phyloP scores from a whole-genome alignment of 345 rosid species.

The Cardamine resedifolia region DNA sequence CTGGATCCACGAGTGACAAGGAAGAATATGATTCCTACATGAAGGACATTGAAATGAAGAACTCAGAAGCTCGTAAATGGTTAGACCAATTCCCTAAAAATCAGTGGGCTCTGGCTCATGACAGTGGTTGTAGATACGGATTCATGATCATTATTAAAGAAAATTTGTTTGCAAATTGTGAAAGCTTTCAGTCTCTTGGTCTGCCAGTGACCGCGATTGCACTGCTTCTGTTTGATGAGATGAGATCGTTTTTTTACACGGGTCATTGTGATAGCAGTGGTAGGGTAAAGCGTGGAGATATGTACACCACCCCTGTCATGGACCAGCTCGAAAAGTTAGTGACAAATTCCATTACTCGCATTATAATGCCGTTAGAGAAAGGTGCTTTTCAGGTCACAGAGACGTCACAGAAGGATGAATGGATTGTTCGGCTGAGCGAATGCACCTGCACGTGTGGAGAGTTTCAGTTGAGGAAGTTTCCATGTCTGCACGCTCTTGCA shows the following conservation, averaged over 20 bases:
- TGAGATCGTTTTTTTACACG: background rate
- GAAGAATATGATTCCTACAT: conserved; percentile 6
- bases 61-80: conserved; percentile 1
- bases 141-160: no score
- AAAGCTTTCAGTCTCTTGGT: no score
- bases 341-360: background rate
- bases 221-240: background rate
- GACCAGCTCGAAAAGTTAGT: background rate
- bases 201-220: no score
- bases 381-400: background rate
- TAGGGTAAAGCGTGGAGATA: background rate
- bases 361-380: conserved; percentile 4
- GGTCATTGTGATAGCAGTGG: background rate
- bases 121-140: conserved; percentile 9
- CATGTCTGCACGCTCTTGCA: conserved; percentile 14
- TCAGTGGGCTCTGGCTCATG: conserved; percentile 23
- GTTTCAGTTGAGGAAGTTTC: conserved; percentile 1
- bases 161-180: no score
- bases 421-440: background rate
- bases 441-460: conserved; percentile 15
- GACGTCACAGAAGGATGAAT: background rate
- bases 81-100: background rate
- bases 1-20: background rate
- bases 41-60: background rate
- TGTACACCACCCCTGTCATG: background rate